Percentiles rank a stretch among this genome's conserved stretches.
Evolutionary conservation across 176 grass and related monocot genomes (phyloP).

Genomic region (Saccharum officinarum): DNA sequence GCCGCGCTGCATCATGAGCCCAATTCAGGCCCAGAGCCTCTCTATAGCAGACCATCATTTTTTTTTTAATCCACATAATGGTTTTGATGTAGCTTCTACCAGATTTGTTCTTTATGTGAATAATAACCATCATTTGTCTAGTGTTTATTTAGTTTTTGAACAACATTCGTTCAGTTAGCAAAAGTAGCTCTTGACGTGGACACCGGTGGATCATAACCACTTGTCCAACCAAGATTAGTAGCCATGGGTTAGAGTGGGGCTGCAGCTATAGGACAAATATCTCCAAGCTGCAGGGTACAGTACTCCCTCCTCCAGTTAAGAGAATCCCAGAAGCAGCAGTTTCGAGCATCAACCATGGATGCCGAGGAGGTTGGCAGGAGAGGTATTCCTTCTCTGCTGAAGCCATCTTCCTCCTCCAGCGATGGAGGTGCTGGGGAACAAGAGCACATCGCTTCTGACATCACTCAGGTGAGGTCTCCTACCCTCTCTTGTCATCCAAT

Average conservation of each 20-base stretch:
- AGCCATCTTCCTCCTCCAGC: not conserved
- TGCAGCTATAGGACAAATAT: not conserved
- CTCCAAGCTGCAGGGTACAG: not conserved
- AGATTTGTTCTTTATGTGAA: not conserved
- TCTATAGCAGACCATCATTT: not conserved
- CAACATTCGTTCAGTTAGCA: not conserved
- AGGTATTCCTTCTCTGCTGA: constrained; percentile 59
- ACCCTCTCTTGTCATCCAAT: not conserved
- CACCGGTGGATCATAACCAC: not conserved
- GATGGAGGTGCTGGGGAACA: not conserved
- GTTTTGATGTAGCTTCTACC: too few relatives aligned
- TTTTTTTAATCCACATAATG: too few relatives aligned
- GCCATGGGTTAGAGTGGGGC: not conserved
- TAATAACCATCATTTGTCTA: not conserved
- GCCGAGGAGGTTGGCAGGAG: constrained; percentile 40
- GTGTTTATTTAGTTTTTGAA: too few relatives aligned
- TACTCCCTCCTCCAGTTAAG: not conserved
- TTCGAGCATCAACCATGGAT: not conserved
- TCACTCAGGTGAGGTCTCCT: constrained; percentile 39
- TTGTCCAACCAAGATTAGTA: not conserved
- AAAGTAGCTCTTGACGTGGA: not conserved
- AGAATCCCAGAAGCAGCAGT: not conserved
- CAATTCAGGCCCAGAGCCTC: not conserved
- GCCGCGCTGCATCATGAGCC: not conserved
- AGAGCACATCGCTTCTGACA: constrained; percentile 66